Base-by-base conservation (phyloP, 2,329 filamentous ascomycete species). In the Fusarium penzigii region DNA sequence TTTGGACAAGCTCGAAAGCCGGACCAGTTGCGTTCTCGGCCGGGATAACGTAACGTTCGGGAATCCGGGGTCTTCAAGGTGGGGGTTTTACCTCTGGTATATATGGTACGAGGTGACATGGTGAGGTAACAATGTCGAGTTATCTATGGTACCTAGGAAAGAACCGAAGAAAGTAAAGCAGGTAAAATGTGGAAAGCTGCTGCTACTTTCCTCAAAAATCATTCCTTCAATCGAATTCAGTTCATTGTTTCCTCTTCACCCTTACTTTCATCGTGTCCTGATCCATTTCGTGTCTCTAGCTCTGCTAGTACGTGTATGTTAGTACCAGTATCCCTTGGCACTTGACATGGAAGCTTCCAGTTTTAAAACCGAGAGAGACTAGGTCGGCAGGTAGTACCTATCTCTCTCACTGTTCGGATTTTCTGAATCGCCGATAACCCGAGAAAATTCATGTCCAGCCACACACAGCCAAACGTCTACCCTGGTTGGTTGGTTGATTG, bases 321-420 rank as follows among this genome's bases (percentile, higher is more conserved):
- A 25, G 20, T 25, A 25, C 4, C 17, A n/a, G n/a, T n/a, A n/a
- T 29, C n/a, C 25, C 20, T 12, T 20, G 25, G n/a, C 20, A 25
- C 20, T 25, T 25, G 20, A 17, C 16, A 42, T 46, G 54, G 54
- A 60, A 52, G 51, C 53, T 51, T 56, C 48, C 42, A 53, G 40
- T 54, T 51, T 39, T 42, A 29, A 42, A 42, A 39, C 51, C 43
- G 40, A n/a, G n/a, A n/a, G n/a, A n/a, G n/a, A n/a, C n/a, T n/a
- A n/a, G n/a, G n/a, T n/a, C n/a, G n/a, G n/a, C n/a, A 55, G n/a
- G 47, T 25, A 25, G 20, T 7, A 5, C 32, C 32, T 4, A 36
- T 4, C 9, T 3, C 13, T 36, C 32, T 11, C 10, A 5, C 13
- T 36, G 10, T 14, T 36, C 54, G 54, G 54, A 57, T 32, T 51